Evolutionary conservation across 2,329 filamentous ascomycete genomes (phyloP).

Genomic region (Parafenestella ontariensis): DNA sequence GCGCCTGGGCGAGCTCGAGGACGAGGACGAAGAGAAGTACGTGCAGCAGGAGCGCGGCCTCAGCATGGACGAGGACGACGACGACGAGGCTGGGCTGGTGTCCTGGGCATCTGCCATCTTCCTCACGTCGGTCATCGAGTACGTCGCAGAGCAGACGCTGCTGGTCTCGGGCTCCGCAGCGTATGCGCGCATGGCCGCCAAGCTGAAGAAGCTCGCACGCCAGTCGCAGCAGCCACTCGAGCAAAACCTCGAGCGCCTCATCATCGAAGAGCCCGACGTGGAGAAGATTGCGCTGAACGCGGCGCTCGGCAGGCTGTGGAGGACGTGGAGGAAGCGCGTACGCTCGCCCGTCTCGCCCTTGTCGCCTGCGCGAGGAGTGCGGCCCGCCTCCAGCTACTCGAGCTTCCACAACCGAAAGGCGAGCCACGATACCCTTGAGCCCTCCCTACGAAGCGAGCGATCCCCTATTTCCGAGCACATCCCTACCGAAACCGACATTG

Average conservation of each 20-base stretch:
- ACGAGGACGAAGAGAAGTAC: slow-evolving; percentile 92
- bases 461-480: slow-evolving; percentile 51
- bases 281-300: slow-evolving; percentile 91
- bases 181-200: slow-evolving; percentile 65
- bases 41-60: slow-evolving; percentile 74
- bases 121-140: slow-evolving; percentile 91
- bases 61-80: slow-evolving; percentile 60
- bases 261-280: slow-evolving; percentile 91
- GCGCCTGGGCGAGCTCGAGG: slow-evolving; percentile 93
- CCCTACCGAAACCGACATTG: slow-evolving; percentile 54
- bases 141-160: slow-evolving; percentile 88
- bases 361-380: slow-evolving; percentile 30
- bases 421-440: slow-evolving; percentile 40
- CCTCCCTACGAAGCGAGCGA: slow-evolving; percentile 25
- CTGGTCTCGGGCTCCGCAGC: slow-evolving; percentile 87
- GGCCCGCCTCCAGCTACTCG: slow-evolving; percentile 35
- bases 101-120: slow-evolving; percentile 95
- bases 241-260: slow-evolving; percentile 68
- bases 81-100: slow-evolving; percentile 59
- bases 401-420: slow-evolving; percentile 39
- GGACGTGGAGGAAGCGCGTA: slow-evolving; percentile 90
- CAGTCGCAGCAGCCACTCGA: slow-evolving; percentile 58
- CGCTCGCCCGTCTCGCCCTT: slow-evolving; percentile 53
- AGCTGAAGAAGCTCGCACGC: slow-evolving; percentile 46
- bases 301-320: slow-evolving; percentile 87